Conservation (phyloP, 345 rosid genomes). For the Gossypium raimondii region DNA sequence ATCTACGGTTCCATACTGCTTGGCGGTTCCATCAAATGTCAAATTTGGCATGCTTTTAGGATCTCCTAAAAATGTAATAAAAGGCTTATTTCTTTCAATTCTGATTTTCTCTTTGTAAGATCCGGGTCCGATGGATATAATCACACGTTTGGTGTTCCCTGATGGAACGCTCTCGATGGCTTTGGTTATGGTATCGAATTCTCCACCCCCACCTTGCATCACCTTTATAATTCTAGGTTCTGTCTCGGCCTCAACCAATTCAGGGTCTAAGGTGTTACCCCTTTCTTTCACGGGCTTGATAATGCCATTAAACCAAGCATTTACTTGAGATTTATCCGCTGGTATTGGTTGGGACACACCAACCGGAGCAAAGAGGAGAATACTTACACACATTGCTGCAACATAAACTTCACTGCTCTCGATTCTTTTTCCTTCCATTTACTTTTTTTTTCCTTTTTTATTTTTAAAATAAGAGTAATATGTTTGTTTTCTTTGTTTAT, state of each 20-base stretch:
- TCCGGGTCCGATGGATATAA: conserved; percentile 45
- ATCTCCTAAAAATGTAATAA: conserved; percentile 51
- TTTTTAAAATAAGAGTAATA: no score
- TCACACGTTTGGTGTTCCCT: no score
- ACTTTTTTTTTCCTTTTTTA: no score
- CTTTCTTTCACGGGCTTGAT: conserved; percentile 11
- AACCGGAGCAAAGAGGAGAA: background rate
- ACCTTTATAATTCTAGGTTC: no score
- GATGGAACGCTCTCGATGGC: no score
- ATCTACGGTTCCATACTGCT: conserved; percentile 48
- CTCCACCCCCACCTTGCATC: no score
- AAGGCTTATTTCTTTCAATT: conserved; percentile 43
- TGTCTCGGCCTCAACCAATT: conserved; percentile 25
- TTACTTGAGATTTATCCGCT: background rate
- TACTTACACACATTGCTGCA: background rate
- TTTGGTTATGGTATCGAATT: no score
- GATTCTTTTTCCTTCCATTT: background rate
- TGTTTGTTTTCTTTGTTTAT: no score
- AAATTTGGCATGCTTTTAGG: conserved; percentile 38
- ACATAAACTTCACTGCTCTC: background rate
- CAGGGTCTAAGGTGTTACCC: conserved; percentile 28
- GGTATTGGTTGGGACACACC: background rate
- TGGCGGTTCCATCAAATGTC: conserved; percentile 40
- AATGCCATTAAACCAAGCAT: background rate
- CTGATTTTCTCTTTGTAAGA: conserved; percentile 54